phyloP scores from a whole-genome alignment of 345 rosid genomes.

The Clausena lansium region DNA sequence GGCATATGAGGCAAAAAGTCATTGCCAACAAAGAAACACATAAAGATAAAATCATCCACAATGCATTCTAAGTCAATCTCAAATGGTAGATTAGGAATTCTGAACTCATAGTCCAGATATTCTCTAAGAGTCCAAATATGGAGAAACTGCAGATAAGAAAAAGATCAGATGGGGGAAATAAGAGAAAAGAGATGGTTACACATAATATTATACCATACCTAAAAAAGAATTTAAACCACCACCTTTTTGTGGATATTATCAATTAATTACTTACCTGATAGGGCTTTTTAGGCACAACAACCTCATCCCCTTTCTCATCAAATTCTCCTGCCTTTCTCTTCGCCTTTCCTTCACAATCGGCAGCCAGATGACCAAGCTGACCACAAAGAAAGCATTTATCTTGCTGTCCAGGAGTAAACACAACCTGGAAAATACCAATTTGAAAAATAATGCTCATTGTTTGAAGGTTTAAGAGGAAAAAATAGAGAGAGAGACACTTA shows the following conservation, averaged over 20 bases:
- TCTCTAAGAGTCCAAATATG: slow-evolving; percentile 93
- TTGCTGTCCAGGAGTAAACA: slow-evolving; percentile 69
- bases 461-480: background rate
- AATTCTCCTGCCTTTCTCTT: slow-evolving; percentile 88
- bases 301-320: slow-evolving; percentile 83
- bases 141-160: slow-evolving; percentile 58
- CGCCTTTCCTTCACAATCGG: slow-evolving; percentile 83
- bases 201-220: background rate
- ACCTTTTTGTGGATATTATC: background rate
- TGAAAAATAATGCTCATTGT: background rate
- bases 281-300: slow-evolving; percentile 65
- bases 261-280: slow-evolving; percentile 59
- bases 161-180: background rate
- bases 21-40: slow-evolving; percentile 96
- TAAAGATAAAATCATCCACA: slow-evolving; percentile 94
- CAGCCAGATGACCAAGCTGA: slow-evolving; percentile 89
- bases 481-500: too few species aligned
- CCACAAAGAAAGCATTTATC: slow-evolving; percentile 95
- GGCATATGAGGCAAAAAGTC: slow-evolving; percentile 99
- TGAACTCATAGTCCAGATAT: slow-evolving; percentile 82
- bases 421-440: slow-evolving; percentile 47
- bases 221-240: background rate
- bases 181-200: background rate
- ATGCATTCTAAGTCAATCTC: slow-evolving; percentile 62
- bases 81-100: slow-evolving; percentile 48